A percentile compares a stretch with the other conserved stretches of the same genome.
Conservation (phyloP, 495 filamentous ascomycete genomes). For the Margaritispora aquatica region DNA sequence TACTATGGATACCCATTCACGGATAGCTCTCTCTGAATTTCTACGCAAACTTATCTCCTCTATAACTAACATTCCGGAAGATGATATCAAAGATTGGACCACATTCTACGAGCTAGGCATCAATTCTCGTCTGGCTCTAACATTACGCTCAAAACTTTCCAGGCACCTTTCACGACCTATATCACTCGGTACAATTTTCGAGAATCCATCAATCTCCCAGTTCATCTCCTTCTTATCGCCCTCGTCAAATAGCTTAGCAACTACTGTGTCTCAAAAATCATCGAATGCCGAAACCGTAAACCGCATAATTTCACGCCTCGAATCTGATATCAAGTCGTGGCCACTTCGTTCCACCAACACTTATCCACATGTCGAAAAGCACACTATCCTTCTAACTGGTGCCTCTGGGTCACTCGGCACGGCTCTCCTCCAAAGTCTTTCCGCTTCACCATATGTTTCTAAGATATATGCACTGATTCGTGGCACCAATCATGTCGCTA, state of each 20-base stretch:
- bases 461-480: conserved; percentile 23
- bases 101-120: conserved; percentile 21
- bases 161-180: conserved; percentile 8
- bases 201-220: conserved; percentile 17
- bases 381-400: conserved; percentile 20
- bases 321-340: conserved; percentile 20
- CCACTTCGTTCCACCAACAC: not conserved
- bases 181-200: conserved; percentile 18
- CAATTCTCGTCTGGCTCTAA: conserved; percentile 18
- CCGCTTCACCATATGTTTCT: conserved; percentile 4
- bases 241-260: not conserved
- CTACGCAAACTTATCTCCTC: conserved; percentile 12
- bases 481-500: conserved; percentile 8
- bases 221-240: conserved; percentile 10
- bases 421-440: conserved; percentile 10
- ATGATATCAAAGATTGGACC: conserved; percentile 18
- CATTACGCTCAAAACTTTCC: conserved; percentile 15
- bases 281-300: conserved; percentile 1
- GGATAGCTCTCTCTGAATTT: conserved; percentile 7
- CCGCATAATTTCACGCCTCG: conserved; percentile 13
- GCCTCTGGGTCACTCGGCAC: conserved; percentile 21
- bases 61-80: conserved; percentile 4
- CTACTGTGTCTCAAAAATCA: not conserved
- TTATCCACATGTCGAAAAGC: conserved; percentile 4
- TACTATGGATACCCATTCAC: not conserved